Conservation (phyloP, 306 rosid species). For the Trichosanthes truncata region DNA sequence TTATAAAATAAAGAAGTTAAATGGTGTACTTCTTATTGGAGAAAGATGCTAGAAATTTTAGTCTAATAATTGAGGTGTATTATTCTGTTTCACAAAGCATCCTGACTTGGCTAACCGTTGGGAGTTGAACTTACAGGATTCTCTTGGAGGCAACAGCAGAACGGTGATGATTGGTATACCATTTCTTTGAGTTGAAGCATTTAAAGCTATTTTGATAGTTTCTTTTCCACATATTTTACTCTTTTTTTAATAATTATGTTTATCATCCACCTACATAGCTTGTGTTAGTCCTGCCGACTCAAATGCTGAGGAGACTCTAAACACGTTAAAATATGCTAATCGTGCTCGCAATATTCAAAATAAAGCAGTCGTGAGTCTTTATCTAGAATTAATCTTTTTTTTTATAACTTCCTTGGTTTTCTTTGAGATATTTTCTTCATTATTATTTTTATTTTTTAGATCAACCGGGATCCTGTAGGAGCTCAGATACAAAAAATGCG, state of each 20-base stretch:
- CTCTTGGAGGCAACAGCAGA: constrained; percentile 97
- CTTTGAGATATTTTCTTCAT: background rate
- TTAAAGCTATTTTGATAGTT: background rate
- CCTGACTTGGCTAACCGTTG: constrained; percentile 7
- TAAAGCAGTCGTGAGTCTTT: constrained; percentile 81
- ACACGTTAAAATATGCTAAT: constrained; percentile 95
- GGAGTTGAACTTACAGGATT: constrained; percentile 52
- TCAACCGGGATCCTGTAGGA: constrained; percentile 86
- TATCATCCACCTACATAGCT: constrained; percentile 35
- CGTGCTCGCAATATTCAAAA: constrained; percentile 98
- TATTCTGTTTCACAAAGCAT: background rate
- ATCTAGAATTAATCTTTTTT: background rate
- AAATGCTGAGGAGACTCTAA: constrained; percentile 90
- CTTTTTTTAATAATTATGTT: background rate
- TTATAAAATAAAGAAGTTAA: background rate
- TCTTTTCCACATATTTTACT: background rate
- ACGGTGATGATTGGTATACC: constrained; percentile 92
- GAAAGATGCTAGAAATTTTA: background rate
- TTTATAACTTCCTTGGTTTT: background rate
- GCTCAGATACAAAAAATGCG: constrained; percentile 72
- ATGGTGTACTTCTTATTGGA: background rate
- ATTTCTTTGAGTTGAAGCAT: background rate
- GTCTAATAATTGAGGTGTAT: background rate
- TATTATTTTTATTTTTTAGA: constrained; percentile 25
- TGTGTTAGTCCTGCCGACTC: constrained; percentile 99